A percentile compares a stretch with the other conserved stretches of the same genome.
Evolutionary conservation across 805 yeast species (phyloP).

Genomic region (Wickerhamomyces subpelliculosus): DNA sequence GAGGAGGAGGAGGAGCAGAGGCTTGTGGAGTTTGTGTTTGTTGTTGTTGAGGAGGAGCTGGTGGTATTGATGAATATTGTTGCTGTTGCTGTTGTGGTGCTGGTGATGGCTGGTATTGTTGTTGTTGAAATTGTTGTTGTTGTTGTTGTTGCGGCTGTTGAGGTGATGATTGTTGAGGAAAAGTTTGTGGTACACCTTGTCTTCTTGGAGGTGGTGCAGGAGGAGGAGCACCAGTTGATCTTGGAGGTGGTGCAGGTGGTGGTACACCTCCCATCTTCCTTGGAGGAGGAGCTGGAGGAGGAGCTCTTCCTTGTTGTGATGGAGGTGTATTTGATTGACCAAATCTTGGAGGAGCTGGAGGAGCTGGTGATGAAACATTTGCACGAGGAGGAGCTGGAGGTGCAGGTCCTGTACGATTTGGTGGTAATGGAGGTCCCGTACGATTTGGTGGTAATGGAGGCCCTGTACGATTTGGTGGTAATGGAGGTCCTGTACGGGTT

Average conservation of each 20-base stretch:
- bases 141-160: constrained; percentile 2
- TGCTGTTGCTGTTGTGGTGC: constrained; percentile 3
- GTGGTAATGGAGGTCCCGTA: constrained; percentile 9
- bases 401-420: constrained; percentile 1
- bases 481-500: constrained; percentile 1
- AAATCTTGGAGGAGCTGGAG: constrained; percentile 22
- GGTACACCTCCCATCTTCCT: constrained; percentile 12
- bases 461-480: constrained; percentile 1
- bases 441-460: too few species aligned
- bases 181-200: constrained; percentile 8
- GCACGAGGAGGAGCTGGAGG: constrained; percentile 3
- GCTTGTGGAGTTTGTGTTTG: constrained; percentile 2
- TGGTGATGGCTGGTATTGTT: constrained; percentile 8
- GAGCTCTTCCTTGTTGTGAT: constrained; percentile 14
- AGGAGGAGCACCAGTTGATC: constrained; percentile 8
- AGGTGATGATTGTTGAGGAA: constrained; percentile 5
- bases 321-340: constrained; percentile 9
- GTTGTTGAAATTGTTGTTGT: constrained; percentile 7
- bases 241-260: constrained; percentile 15
- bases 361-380: not conserved
- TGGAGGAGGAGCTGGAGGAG: constrained; percentile 15
- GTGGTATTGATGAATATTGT: constrained; percentile 6
- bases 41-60: constrained; percentile 8
- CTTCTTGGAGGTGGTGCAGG: constrained; percentile 14
- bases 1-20: constrained; percentile 8